Evolutionary conservation across 2,329 filamentous ascomycete genomes (phyloP), one percentile per base, ranked within the genome.

Genomic region (Nemania sp.): DNA sequence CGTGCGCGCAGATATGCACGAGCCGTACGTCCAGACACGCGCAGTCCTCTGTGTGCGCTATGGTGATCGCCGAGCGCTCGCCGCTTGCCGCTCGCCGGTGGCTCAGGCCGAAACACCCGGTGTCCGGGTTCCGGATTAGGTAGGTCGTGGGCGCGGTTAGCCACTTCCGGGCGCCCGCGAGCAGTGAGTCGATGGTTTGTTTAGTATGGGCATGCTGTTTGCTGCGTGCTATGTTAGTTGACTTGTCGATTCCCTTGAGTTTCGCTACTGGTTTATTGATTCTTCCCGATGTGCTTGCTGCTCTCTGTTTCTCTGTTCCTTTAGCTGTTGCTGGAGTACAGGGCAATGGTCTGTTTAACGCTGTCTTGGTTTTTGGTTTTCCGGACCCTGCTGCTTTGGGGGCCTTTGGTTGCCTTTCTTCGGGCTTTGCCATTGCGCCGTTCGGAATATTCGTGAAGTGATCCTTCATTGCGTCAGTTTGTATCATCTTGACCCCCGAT

Each of bases 1-100:
- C 61, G 26, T 64, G 62, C 23, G 53, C 26, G 15, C 37, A 48
- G 15, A 65, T 33, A 11, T 58, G 48, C 20, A 30, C 14, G 12
- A 65, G 44, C 14, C 52, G 52, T n/a, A 57, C 50, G 17, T 62
- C 61, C 1, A 57, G 31, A 14, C 63, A 64, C 1, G 15, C 26
- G 20, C 63, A 65, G 3, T 15, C 11, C 6, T 8, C 30, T 1
- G n/a, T 19, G 43, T 65, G 63, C 8, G 44, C 52, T 19, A 65
- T 57, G 1, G 57, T 63, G 6, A 64, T 23, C 23, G 61, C 46
- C 1, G 50, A 3, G 5, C 57, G 52, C 17, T 46, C 49, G 14
- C 24, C 31, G n/a, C n/a, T 2, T 44, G 43, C 0, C 14, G 31
- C 7, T 36, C 11, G n/a, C n/a, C 37, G 41, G n/a, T 12, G 15